Conservation (phyloP, 1,284 basidiomycete species). For the Amylostereum chailletii region DNA sequence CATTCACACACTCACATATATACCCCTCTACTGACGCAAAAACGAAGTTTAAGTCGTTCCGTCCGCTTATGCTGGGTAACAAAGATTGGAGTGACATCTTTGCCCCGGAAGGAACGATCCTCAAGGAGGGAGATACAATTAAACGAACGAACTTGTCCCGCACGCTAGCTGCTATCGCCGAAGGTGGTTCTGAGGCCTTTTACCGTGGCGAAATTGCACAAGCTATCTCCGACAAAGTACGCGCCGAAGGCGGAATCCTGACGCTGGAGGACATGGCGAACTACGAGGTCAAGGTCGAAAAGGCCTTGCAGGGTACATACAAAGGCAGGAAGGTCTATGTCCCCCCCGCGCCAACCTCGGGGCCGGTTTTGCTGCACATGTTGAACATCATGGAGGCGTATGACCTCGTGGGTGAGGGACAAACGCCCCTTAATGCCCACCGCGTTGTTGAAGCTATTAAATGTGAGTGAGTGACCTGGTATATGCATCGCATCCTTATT, state of each 20-base stretch:
- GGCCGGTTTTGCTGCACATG: conserved; percentile 74
- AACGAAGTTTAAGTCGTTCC: conserved; percentile 32
- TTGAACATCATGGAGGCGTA: conserved; percentile 72
- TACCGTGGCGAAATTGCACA: conserved; percentile 77
- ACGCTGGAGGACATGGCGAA: conserved; percentile 59
- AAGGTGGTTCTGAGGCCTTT: conserved; percentile 64
- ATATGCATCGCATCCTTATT: neutral
- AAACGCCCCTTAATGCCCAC: conserved; percentile 56
- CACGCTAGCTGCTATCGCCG: conserved; percentile 59
- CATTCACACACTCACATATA: neutral
- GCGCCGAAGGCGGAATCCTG: conserved; percentile 70
- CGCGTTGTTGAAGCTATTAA: conserved; percentile 72
- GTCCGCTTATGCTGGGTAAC: conserved; percentile 63
- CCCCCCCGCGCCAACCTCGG: conserved; percentile 75
- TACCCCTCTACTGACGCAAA: conserved; percentile 5
- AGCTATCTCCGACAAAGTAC: conserved; percentile 61
- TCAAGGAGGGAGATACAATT: conserved; percentile 71
- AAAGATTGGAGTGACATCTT: conserved; percentile 77
- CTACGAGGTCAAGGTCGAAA: conserved; percentile 67
- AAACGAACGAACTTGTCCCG: conserved; percentile 59
- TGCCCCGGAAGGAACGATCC: conserved; percentile 64
- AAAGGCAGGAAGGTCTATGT: conserved; percentile 77
- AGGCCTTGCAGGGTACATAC: conserved; percentile 73
- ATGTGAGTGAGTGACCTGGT: conserved; percentile 32
- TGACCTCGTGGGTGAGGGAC: conserved; percentile 37